Evolutionary conservation across 805 yeast genomes (phyloP), one percentile per base, ranked within the genome.

Genomic region (Komagataella populi): DNA sequence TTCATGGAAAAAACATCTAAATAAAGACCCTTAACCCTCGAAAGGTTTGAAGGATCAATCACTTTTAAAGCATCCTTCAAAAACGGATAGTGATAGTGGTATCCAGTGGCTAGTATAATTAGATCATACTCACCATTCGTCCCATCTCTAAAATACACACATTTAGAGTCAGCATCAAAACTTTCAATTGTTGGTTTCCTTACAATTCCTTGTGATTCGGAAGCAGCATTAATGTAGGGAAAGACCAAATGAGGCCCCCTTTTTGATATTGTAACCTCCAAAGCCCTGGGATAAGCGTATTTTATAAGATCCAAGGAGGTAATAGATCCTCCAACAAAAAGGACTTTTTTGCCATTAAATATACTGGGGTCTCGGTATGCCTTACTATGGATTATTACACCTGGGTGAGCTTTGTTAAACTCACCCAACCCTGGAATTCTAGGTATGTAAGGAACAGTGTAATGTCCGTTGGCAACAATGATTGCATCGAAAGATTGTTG

Each of bases 381-480:
- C 48, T 68, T 70, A 6, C 76, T 68, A 55, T 73, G 77, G 10
- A 58, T 45, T 6, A 62, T 39, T 18, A 47, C 44, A 17, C 24
- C 67, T 6, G 70, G 68, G 48, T 57, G 54, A 22, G 57, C 55
- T 23, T 57, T 54, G 47, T 64, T 59, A 63, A 66, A 71, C 52
- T 66, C 65, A 3, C 68, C 63, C 45, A 71, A 56, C 1, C 76
- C 77, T 0, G 60, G 56, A n/a, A 70, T 62, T 23, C 56, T 51
- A 2, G 78, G 78, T 20, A 70, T 56, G 49, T 55, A 57, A 2
- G 76, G 76, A 6, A 63, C 63, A 16, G 67, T 62, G 55, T 66
- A 73, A 56, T 72, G 77, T 22, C 78, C 78, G 47, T 65, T 69
- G 2, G 77, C 72, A 7, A 71, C 59, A 6, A 74, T 65, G 12